Conservation (phyloP, 257 asterid species). For the Eucommia ulmoides region DNA sequence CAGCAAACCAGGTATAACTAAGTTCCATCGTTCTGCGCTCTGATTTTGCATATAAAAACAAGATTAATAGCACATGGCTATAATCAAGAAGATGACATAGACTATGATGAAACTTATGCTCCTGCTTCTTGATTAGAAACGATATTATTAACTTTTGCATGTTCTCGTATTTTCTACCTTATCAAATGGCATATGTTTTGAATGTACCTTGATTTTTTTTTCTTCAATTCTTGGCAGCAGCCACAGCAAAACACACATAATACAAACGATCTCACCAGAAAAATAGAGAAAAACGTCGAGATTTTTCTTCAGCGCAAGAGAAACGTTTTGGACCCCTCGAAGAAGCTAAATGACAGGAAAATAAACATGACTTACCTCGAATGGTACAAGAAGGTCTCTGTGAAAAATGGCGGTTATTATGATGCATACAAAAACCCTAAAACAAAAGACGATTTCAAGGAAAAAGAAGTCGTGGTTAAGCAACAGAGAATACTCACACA, state of each 20-base stretch:
- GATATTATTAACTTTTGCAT: too few species aligned
- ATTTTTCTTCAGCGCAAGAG: not conserved
- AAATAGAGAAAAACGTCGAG: not conserved
- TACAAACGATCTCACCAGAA: slow-evolving; percentile 4
- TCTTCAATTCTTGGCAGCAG: too few species aligned
- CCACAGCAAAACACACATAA: slow-evolving; percentile 1
- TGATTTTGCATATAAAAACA: too few species aligned
- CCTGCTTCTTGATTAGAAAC: too few species aligned
- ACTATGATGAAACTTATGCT: too few species aligned
- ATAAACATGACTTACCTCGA: slow-evolving; percentile 18
- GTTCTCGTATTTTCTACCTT: too few species aligned
- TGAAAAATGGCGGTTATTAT: slow-evolving; percentile 16
- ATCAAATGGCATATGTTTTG: too few species aligned
- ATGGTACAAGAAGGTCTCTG: slow-evolving; percentile 19
- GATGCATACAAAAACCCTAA: slow-evolving; percentile 9
- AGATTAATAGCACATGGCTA: too few species aligned
- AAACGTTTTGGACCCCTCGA: slow-evolving; percentile 12
- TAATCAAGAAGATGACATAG: too few species aligned
- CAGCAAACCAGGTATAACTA: not conserved
- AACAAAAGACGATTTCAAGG: slow-evolving; percentile 9
- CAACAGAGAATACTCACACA: slow-evolving; percentile 10
- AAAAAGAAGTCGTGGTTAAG: slow-evolving; percentile 14
- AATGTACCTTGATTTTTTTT: too few species aligned
- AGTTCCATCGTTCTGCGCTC: too few species aligned
- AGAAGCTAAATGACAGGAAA: slow-evolving; percentile 20